Evolutionary conservation across 1,139 yeast genomes (phyloP), one percentile per base, ranked within the genome.

Genomic region (Arxiozyma telluris): DNA sequence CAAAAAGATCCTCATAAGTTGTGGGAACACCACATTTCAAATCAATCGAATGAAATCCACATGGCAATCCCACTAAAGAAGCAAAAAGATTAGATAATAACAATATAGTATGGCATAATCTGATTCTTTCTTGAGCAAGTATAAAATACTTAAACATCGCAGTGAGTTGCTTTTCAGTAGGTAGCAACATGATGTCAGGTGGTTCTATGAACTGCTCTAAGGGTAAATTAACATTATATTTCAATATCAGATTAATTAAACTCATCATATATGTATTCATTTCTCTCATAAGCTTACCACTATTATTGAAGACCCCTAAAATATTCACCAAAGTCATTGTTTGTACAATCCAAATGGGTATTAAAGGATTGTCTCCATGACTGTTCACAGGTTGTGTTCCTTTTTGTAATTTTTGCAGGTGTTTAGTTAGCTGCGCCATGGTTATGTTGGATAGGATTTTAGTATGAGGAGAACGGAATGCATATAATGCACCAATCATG

Each of bases 401-500:
- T 2, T n/a, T 44, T 27, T 44, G 47, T n/a, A 44, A 27, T 27
- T 44, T 30, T 3, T 25, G 23, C 41, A 48, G 27, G 12, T 21
- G 20, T 41, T 82, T 81, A 63, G 87, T 94, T 57, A 88, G 83
- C 61, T 87, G 83, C 59, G 79, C 82, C 63, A 91, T 80, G 15
- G 95, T 82, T 53, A 89, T 78, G 65, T 88, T 89, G 71, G 87
- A 89, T 55, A 90, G 74, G 25, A 87, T 75, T 61, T 85, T 77
- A 0, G 96, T 87, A 65, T 87, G 87, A 42, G 84, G 74, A 38
- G 88, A 87, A 67, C 89, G 95, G 69, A 86, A 88, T 1, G 88
- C 81, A 64, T 88, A 88, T 27, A 90, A 75, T 0, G 97, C 96
- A 46, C 98, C 98, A 57, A 90, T 81, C n/a, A 96, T 86, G 0